Conservation (phyloP, 495 filamentous ascomycete species). For the Thozetella sp. region DNA sequence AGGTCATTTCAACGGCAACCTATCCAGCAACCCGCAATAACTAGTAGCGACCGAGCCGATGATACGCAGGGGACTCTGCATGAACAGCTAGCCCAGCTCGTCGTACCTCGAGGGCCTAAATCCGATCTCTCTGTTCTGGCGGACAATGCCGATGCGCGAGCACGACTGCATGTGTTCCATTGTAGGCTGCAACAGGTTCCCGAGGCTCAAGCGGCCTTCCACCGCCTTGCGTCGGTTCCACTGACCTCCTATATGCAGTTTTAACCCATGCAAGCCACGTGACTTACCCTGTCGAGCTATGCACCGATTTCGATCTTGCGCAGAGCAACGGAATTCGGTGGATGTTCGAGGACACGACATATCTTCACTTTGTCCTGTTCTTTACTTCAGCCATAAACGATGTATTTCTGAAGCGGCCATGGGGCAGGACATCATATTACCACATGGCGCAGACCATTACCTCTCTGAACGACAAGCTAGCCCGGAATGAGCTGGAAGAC, state of each 20-base stretch:
- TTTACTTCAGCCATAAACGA: background rate
- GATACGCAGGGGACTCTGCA: background rate
- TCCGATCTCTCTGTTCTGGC: background rate
- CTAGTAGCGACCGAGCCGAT: background rate
- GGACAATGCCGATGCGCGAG: background rate
- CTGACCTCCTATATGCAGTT: background rate
- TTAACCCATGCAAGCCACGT: background rate
- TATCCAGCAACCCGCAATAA: background rate
- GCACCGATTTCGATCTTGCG: background rate
- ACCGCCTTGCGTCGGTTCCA: background rate
- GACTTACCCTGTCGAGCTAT: background rate
- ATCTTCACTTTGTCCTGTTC: conserved; percentile 2
- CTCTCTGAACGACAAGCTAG: background rate
- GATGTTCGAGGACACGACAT: background rate
- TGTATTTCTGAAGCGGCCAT: background rate
- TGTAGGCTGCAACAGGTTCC: background rate
- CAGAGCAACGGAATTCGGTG: background rate
- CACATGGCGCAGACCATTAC: background rate
- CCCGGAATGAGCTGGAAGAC: background rate
- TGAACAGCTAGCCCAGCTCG: background rate
- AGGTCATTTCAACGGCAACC: background rate
- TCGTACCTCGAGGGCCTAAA: background rate
- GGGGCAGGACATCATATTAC: background rate
- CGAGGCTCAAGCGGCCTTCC: background rate
- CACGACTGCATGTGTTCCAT: background rate